Base-by-base conservation (phyloP, 2,329 filamentous ascomycete species). In the Aspergillus glaucus region DNA sequence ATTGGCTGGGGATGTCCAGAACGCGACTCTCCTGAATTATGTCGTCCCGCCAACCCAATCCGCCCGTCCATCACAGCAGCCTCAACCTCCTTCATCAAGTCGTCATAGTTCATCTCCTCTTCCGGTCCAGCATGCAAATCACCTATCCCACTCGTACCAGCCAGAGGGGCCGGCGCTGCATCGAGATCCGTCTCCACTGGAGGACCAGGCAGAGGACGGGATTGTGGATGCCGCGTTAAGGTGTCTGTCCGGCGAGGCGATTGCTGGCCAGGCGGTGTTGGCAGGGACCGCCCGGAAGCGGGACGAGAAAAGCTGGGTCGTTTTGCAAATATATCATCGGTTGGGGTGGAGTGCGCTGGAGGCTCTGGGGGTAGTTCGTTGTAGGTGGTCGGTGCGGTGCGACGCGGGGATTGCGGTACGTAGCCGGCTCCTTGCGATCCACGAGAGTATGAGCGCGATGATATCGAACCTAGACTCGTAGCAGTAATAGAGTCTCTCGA, bases 161-260 rank as follows among this genome's bases (percentile, higher is more conserved):
- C 47, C 41, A 40, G 19, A 40, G 46, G 61, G 56, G 44, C 52
- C 54, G 47, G 59, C 60, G 55, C 7, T 19, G 55, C 50, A 40
- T 59, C 59, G 3, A 45, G 21, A 19, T 75, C 73, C 2, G 69
- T 69, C 26, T 77, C 76, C 36, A 70, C 58, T 1, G 80, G 79
- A 8, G 77, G 76, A 0, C 79, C 79, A 2, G 81, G 81, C n/a
- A 83, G 69, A 30, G 81, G 80, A 21, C 81, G 71, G 7, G 77
- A 65, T 43, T 79, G 75, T 6, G 78, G 79, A 62, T 84, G 79
- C 47, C 79, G 75, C 19, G 73, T 76, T 6, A 77, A 58, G 0
- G 79, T 80, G 53, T 77, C 74, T 2, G 72, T 75, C 54, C 77
- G 71, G 48, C 75, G 71, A 14, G 76, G 76, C 1, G 73, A 74